Percentiles rank a stretch among this genome's conserved stretches.
Evolutionary conservation across 306 rosid species (phyloP).

Genomic region (Alnus rubra): DNA sequence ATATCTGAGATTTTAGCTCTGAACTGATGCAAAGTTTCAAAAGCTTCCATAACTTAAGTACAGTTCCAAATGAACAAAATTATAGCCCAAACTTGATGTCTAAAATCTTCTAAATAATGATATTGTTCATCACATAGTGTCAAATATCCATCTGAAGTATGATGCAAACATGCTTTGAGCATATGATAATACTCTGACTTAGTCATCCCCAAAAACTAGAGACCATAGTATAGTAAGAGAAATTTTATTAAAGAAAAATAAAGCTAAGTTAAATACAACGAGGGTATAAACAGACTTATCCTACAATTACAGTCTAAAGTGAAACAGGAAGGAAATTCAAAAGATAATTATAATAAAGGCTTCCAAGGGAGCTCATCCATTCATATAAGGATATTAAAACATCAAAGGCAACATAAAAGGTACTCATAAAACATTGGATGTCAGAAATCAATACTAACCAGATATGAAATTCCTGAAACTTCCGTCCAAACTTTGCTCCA

Average conservation of each 20-base stretch:
- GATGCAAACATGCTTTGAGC: too few species aligned
- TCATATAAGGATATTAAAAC: neutral
- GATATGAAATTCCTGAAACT: slow-evolving; percentile 49
- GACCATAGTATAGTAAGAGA: neutral
- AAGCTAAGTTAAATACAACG: neutral
- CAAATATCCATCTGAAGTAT: too few species aligned
- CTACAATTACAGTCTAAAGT: neutral
- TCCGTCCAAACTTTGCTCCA: slow-evolving; percentile 42
- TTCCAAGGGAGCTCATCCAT: neutral
- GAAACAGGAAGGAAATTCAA: neutral
- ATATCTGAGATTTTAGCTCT: too few species aligned
- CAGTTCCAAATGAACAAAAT: neutral
- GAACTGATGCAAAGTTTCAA: neutral
- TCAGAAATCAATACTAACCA: slow-evolving; percentile 26
- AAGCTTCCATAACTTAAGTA: neutral
- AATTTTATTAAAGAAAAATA: neutral
- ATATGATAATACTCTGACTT: too few species aligned
- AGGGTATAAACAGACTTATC: neutral
- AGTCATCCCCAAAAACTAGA: neutral
- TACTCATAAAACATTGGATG: neutral
- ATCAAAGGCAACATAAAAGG: neutral
- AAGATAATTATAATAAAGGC: neutral
- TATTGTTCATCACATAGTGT: neutral
- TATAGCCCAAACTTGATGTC: neutral
- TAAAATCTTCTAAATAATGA: neutral